Conservation (phyloP, 2,329 filamentous ascomycete species). For the Nigrospora oryzae region DNA sequence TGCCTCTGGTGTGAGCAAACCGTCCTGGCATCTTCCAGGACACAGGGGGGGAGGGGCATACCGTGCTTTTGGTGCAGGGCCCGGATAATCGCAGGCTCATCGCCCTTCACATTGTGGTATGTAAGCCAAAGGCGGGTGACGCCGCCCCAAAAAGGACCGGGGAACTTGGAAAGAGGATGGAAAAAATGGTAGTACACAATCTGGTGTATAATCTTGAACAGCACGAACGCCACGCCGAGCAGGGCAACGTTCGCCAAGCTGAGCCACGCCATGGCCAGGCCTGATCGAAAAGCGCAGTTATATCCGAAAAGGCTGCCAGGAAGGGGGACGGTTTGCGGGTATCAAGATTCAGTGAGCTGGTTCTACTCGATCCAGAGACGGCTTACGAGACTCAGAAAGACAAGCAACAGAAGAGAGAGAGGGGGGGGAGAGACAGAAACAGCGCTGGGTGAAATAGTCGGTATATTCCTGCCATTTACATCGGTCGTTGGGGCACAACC, state of each 20-base stretch:
- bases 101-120: constrained; percentile 38
- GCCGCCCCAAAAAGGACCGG: constrained; percentile 44
- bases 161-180: constrained; percentile 41
- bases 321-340: no score
- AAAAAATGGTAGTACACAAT: constrained; percentile 41
- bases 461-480: no score
- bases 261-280: constrained; percentile 22
- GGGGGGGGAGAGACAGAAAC: no score
- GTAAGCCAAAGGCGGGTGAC: constrained; percentile 46
- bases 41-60: constrained; percentile 11
- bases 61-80: constrained; percentile 39
- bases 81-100: constrained; percentile 31
- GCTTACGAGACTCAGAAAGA: no score
- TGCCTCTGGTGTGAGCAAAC: neutral
- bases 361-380: no score
- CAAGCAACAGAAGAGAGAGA: no score
- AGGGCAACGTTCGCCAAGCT: constrained; percentile 23
- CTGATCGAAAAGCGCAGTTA: neutral
- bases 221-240: constrained; percentile 23
- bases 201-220: constrained; percentile 28
- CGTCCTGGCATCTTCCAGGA: no score
- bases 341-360: no score
- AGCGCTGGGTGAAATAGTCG: no score
- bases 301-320: no score
- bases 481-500: no score